Percentiles rank a stretch among this genome's conserved stretches.
These are phyloP conservation scores for Solanum hybrid DNA, from an alignment of 305 asterid species.

Conservation along the genomic window DNA sequence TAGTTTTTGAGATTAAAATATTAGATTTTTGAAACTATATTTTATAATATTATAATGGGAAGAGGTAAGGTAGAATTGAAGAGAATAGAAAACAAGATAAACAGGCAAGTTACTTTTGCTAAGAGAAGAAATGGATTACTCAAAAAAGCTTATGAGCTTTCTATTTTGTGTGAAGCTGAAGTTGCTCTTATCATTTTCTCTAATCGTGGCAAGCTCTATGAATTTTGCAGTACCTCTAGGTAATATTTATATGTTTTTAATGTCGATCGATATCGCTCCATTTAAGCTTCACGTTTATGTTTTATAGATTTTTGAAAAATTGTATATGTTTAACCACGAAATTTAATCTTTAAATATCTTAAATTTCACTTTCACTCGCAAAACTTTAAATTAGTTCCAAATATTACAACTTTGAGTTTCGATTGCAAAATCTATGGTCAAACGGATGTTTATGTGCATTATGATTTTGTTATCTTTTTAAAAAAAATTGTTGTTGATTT, in stretches of 20 bases:
- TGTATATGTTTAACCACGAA: neutral
- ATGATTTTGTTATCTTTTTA: neutral
- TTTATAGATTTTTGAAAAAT: too few species aligned
- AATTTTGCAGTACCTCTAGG: slow-evolving; percentile 10
- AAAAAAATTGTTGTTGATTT: neutral
- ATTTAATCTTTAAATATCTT: too few species aligned
- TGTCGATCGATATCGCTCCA: neutral
- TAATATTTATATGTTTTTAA: neutral
- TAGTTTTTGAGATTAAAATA: neutral
- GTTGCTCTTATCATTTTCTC: slow-evolving; percentile 14
- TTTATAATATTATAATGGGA: neutral
- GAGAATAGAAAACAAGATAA: slow-evolving; percentile 13
- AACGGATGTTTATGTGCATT: neutral
- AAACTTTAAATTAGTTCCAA: neutral
- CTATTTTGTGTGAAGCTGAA: slow-evolving; percentile 9
- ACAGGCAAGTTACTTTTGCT: slow-evolving; percentile 12
- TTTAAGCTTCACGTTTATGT: neutral
- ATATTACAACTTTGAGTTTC: neutral
- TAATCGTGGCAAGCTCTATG: slow-evolving; percentile 8
- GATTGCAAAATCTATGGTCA: neutral
- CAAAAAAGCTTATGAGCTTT: slow-evolving; percentile 10
- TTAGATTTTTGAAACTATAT: neutral
- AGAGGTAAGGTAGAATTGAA: slow-evolving; percentile 13
- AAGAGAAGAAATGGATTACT: slow-evolving; percentile 12
- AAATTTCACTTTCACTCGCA: neutral